phyloP scores from a whole-genome alignment of 768 basidiomycete genomes.

The Phaeotremella skinneri region DNA sequence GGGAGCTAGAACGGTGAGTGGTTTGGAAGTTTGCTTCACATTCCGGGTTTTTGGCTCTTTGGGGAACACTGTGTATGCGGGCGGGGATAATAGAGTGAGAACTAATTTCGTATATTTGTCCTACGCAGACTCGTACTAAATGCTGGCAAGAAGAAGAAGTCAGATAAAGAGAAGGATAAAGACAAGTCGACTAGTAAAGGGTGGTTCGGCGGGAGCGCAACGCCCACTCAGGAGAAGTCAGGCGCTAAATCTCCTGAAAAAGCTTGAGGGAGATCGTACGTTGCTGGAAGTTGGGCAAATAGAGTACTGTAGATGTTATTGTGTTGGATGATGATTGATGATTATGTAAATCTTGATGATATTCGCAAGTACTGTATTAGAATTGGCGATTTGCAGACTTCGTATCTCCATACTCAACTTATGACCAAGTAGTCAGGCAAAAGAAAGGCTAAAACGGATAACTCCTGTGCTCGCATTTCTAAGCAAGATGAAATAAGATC shows the following conservation, averaged over 20 bases:
- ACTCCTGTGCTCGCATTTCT: too few species aligned
- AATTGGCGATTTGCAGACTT: too few species aligned
- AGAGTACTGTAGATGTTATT: too few species aligned
- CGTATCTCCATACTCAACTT: too few species aligned
- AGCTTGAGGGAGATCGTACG: too few species aligned
- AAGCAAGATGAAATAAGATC: too few species aligned
- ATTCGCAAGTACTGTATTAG: too few species aligned
- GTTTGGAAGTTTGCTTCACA: background rate
- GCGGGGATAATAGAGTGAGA: background rate
- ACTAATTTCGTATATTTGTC: background rate
- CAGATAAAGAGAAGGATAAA: slow-evolving; percentile 44
- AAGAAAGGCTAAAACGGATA: too few species aligned
- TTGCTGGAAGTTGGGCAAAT: too few species aligned
- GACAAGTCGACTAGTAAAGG: slow-evolving; percentile 1
- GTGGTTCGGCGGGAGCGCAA: background rate
- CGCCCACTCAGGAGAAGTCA: background rate
- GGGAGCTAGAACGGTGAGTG: slow-evolving; percentile 84
- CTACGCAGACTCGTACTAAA: slow-evolving; percentile 45
- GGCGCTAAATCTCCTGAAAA: background rate
- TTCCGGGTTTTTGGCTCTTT: background rate
- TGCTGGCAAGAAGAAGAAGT: slow-evolving; percentile 51
- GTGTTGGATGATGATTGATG: too few species aligned
- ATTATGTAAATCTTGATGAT: too few species aligned
- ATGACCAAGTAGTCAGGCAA: too few species aligned
- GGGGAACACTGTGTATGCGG: background rate